Evolutionary conservation across 305 asterid genomes (phyloP), one percentile per base, ranked within the genome.

Genomic region (Fraxinus baroniana): DNA sequence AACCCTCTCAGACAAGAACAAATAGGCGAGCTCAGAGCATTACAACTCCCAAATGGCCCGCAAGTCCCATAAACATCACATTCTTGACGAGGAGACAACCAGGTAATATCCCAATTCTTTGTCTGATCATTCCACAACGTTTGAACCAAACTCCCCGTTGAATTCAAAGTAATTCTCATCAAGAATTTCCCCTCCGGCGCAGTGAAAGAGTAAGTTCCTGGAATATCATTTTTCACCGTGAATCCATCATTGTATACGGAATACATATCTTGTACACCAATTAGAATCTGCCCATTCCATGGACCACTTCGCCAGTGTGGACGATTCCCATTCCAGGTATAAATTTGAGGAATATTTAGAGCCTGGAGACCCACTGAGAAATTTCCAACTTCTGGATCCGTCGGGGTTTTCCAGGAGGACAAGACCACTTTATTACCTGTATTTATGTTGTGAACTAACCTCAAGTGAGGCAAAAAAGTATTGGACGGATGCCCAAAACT

Each of bases 261-360:
- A 18, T 88, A 80, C 89, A 87, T 88, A 5, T 83, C 90, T 70
- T 82, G 86, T 1, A 88, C 81, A 0, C 91, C 93, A 13, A 87
- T 87, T 1, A 89, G 82, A 20, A 86, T 78, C 66, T 76, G 77
- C 4, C 91, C 91, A 83, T 88, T 86, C 93, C 93, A 88, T 0
- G 90, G 90, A 33, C 93, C 91, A 83, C 89, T 86, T 52, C 91
- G 18, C 88, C 87, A 87, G 78, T 79, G 46, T 8, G 90, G 93
- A 0, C 75, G 76, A 4, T 89, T 89, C 70, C 88, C 76, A 0
- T 73, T 36, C 91, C 90, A 87, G 3, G 36, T 84, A 44, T 64
- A 55, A 24, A 84, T 33, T 57, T 86, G 87, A 5, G 87, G 89
- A 37, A 84, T 68, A 3, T 71, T 44, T 22, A 66, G 37, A 9